Evolutionary conservation across 306 rosid genomes (phyloP), one percentile per base, ranked within the genome.

Genomic region (Gastrolobium villosum): DNA sequence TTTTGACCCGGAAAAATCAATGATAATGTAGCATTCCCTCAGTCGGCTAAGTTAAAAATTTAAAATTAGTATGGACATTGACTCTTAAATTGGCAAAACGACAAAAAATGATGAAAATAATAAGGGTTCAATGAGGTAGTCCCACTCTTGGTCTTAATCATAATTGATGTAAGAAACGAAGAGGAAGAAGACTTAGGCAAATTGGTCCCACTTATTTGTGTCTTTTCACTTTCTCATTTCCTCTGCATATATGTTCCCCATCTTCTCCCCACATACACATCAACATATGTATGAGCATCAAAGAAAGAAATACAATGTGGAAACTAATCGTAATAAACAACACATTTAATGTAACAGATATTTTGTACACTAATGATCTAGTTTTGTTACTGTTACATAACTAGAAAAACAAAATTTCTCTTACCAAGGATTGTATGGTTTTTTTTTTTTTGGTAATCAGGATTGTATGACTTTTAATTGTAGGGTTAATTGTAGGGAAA

Each of bases 131-230:
- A 40, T 45, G 36, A 15, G 6, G 35, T 14, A 4, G 62, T 35
- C 55, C 20, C 28, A 64, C 77, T 54, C 79, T 14, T 73, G 40
- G 32, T 32, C 55, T 30, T 44, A 5, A 46, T 46, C 72, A 66
- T 36, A 72, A 69, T 62, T 73, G 39, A 36, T 75, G 65, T 26
- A 15, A 70, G 46, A 65, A 36, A 60, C 41, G 13, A 8, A 57
- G 71, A 72, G 73, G 37, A 11, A 2, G 31, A 36, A 20, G 13
- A 80, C 14, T 30, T 82, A 7, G 67, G 31, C 55, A 45, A 62
- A 80, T 15, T 81, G 85, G 83, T 30, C 78, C 78, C 67, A 82
- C 75, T 11, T 10, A 39, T 68, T 26, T 15, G 45, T 69, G 34
- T 36, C 52, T 70, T 39, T 54, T 74, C 11, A 10, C 52, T 79